Base-by-base conservation (phyloP, 164 flowering plant species). In the Pachysandra terminalis region DNA sequence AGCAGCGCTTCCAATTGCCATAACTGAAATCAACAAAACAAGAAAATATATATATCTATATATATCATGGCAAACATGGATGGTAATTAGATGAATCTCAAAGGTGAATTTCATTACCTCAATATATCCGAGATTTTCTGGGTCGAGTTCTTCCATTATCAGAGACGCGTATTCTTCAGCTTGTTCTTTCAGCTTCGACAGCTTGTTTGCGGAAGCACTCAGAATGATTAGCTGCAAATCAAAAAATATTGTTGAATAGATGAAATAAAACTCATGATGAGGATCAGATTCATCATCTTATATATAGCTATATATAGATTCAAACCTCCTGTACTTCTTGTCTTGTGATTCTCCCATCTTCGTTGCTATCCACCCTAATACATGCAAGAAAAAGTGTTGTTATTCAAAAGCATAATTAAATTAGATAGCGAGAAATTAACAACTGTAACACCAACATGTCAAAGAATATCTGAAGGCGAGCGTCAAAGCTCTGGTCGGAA, bases 131-230 rank as follows among this genome's bases (percentile, higher is more conserved):
- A 87, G 79, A 40, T 80, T 75, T 74, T 96, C 98, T 0, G 98
- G 98, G 76, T 96, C 99, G 10, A 96, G 73, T 71, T 96, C 99
- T 74, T 96, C 99, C 99, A 96, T 96, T 17, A 96, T 96, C 73
- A 96, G 64, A 0, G 93, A 74, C 13, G 99, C 93, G 28, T 96
- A 96, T 66, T 90, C 98, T 58, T 87, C 84, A 0, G 98, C 98
- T 68, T 84, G 97, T 54, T 87, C 97, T 67, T 90, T 96, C 69
- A 96, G 74, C 71, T 85, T 83, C 19, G 93, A 83, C 25, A 96
- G 77, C 72, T 87, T 96, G 80, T 96, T 96, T 54, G 99, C 98
- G 0, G 99, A 92, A 49, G 99, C 99, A 75, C 99, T 92, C 10
- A 96, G 83, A 87, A 85, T 86, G 70, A 96, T 82, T 19, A 96